Evolutionary conservation across 2,329 filamentous ascomycete species (phyloP).

Genomic region (Claviceps arundinis): DNA sequence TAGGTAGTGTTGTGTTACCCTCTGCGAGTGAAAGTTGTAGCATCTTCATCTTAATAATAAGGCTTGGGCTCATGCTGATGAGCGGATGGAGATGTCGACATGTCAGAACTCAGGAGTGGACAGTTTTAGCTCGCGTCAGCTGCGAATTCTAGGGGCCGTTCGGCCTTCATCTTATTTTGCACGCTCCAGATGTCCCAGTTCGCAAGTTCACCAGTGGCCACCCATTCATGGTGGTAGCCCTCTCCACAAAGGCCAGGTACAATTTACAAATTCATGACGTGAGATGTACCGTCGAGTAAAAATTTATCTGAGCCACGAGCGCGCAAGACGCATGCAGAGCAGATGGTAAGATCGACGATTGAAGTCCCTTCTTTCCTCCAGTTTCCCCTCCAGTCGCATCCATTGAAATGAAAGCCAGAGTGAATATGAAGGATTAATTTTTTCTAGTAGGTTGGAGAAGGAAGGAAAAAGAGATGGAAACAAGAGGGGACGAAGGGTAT

Average conservation of each 20-base stretch:
- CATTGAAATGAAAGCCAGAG: conserved; percentile 46
- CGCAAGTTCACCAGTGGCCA: no score
- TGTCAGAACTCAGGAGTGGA: no score
- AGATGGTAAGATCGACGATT: conserved; percentile 36
- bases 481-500: neutral
- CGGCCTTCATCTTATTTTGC: no score
- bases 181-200: no score
- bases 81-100: no score
- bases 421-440: conserved; percentile 50
- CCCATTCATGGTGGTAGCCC: no score
- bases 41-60: no score
- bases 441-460: conserved; percentile 31
- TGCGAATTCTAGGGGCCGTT: no score
- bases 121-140: no score
- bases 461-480: conserved; percentile 12
- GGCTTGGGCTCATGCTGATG: no score
- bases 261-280: neutral
- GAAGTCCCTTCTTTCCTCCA: conserved; percentile 47
- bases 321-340: conserved; percentile 21
- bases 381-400: conserved; percentile 55
- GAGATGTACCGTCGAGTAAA: conserved; percentile 20
- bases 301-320: conserved; percentile 23
- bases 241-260: neutral
- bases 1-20: no score
- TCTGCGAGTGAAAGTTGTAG: no score